phyloP scores from a whole-genome alignment of 169 alveolate genomes.

The Cryptosporidium sp. region DNA sequence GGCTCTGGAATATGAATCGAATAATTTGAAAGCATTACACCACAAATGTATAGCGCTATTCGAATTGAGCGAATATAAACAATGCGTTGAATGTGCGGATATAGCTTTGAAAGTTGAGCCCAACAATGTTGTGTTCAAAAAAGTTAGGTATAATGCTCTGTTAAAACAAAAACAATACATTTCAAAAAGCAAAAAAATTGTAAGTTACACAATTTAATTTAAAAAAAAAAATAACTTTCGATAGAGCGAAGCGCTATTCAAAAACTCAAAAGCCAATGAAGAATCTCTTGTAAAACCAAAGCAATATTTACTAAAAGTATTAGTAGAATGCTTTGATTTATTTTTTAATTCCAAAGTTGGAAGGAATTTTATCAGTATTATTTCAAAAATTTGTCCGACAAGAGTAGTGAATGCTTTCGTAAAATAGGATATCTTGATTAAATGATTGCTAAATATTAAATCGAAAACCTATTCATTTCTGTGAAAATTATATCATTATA shows the following conservation, averaged over 20 bases:
- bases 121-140: constrained; percentile 37
- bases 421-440: not conserved
- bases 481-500: not conserved
- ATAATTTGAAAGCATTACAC: constrained; percentile 61
- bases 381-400: constrained; percentile 49
- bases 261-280: not conserved
- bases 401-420: not conserved
- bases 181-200: constrained; percentile 53
- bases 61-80: constrained; percentile 42
- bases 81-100: constrained; percentile 40
- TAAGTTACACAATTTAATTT: not conserved
- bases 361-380: not conserved
- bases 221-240: not conserved
- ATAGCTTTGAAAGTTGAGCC: constrained; percentile 60
- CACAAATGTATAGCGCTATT: constrained; percentile 61
- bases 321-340: not conserved
- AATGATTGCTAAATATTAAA: not conserved
- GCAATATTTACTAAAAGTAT: not conserved
- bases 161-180: constrained; percentile 23
- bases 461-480: no score
- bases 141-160: constrained; percentile 22
- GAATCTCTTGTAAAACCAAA: not conserved
- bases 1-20: constrained; percentile 25
- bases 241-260: constrained; percentile 41
- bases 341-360: constrained; percentile 14